phyloP scores from a whole-genome alignment of 2,329 filamentous ascomycete genomes.

The Hawksworthiomyces lignivorus region DNA sequence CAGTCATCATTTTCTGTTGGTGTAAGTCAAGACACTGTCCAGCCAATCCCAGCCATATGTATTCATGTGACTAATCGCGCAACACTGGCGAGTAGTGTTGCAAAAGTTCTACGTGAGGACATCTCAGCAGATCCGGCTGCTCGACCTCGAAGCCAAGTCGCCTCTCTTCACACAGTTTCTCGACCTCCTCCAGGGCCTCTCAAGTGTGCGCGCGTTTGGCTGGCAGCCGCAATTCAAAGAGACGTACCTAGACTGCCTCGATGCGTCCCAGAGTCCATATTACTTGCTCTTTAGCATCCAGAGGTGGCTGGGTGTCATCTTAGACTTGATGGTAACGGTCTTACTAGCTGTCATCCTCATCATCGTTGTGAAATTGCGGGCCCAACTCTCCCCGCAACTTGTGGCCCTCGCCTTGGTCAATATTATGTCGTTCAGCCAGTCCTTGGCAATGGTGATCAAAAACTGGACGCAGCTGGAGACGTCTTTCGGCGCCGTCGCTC shows the following conservation, averaged over 20 bases:
- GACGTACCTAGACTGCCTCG: conserved; percentile 38
- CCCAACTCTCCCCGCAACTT: conserved; percentile 20
- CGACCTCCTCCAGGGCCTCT: conserved; percentile 27
- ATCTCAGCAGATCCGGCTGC: conserved; percentile 40
- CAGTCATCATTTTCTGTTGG: conserved; percentile 24
- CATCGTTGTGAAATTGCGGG: conserved; percentile 24
- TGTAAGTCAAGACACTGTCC: conserved; percentile 12
- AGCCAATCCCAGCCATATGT: too few relatives aligned
- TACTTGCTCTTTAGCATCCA: conserved; percentile 51
- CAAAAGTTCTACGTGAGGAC: conserved; percentile 44
- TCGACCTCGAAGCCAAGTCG: conserved; percentile 41
- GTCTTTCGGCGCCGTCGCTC: conserved; percentile 17
- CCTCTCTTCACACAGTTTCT: too few relatives aligned
- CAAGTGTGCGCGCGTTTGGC: conserved; percentile 45
- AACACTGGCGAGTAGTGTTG: too few relatives aligned
- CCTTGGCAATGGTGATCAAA: conserved; percentile 14
- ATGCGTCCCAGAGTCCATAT: conserved; percentile 46
- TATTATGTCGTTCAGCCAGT: conserved; percentile 16
- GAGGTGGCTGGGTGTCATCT: conserved; percentile 38
- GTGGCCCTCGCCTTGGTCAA: conserved; percentile 24
- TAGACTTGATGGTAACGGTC: conserved; percentile 22
- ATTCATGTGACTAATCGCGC: too few relatives aligned
- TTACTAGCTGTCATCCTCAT: conserved; percentile 25
- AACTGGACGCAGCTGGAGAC: conserved; percentile 19
- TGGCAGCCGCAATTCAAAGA: conserved; percentile 37